These are phyloP conservation scores for Termitomyces sp. DNA, from an alignment of 768 basidiomycete species.

Conservation along the genomic window DNA sequence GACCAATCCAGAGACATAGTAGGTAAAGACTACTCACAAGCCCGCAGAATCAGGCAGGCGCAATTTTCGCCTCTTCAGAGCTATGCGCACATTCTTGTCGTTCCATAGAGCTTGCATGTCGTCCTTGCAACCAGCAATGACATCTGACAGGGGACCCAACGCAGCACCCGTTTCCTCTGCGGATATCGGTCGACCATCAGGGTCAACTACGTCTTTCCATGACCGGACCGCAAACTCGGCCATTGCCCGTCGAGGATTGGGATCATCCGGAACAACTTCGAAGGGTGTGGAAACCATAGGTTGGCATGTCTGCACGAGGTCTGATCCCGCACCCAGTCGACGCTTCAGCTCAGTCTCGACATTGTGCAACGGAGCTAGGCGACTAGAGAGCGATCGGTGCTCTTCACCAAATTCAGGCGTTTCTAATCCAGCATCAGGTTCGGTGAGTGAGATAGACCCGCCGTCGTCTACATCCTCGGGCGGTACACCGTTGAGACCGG, in stretches of 20 bases:
- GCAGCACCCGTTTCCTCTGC: conserved; percentile 14
- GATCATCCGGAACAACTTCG: conserved; percentile 24
- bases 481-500: conserved; percentile 40
- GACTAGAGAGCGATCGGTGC: conserved; percentile 49
- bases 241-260: conserved; percentile 20
- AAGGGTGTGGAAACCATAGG: conserved; percentile 44
- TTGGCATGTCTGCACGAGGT: conserved; percentile 25
- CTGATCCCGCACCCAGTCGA: conserved; percentile 45
- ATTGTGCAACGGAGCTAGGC: conserved; percentile 55
- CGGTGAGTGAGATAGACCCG: conserved; percentile 12
- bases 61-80: conserved; percentile 40
- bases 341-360: conserved; percentile 62
- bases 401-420: conserved; percentile 40
- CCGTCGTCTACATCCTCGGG: conserved; percentile 30
- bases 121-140: conserved; percentile 53
- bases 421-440: conserved; percentile 5
- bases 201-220: conserved; percentile 40
- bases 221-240: conserved; percentile 51
- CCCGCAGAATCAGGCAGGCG: conserved; percentile 58
- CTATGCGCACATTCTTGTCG: conserved; percentile 44
- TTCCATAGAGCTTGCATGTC: conserved; percentile 63
- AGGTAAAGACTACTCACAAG: conserved; percentile 41
- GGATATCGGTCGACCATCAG: conserved; percentile 8
- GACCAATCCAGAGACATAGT: not conserved
- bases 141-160: conserved; percentile 38